phyloP scores from a whole-genome alignment of 805 yeast species.

The Blastobotrys mokoenaii region DNA sequence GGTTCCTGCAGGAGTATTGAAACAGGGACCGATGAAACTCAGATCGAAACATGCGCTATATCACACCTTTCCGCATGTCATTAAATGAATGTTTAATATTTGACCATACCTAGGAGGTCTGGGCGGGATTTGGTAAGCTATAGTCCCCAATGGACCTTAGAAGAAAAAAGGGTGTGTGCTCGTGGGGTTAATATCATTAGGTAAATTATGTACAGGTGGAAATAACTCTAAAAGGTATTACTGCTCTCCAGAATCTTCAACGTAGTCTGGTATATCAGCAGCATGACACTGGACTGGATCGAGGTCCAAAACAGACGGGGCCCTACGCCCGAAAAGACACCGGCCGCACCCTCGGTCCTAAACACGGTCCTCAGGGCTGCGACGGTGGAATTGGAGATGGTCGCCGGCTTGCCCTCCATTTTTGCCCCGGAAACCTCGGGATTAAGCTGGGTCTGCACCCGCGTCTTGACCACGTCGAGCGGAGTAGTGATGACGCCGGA shows the following conservation, averaged over 20 bases:
- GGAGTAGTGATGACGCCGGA: conserved; percentile 96
- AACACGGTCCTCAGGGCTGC: conserved; percentile 50
- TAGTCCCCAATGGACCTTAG: too few species aligned
- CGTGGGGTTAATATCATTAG: too few species aligned
- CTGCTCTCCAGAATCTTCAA: conserved; percentile 42
- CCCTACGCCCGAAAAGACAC: conserved; percentile 89
- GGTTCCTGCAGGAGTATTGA: too few species aligned
- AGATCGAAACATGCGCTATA: too few species aligned
- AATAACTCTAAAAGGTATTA: too few species aligned
- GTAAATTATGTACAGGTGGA: too few species aligned
- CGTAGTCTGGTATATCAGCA: conserved; percentile 74
- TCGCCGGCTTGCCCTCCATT: conserved; percentile 8
- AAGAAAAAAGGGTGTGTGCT: too few species aligned
- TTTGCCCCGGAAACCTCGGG: background rate
- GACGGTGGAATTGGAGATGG: conserved; percentile 37
- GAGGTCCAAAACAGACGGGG: conserved; percentile 97
- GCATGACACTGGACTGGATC: conserved; percentile 89
- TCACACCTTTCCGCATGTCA: too few species aligned
- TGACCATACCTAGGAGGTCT: too few species aligned
- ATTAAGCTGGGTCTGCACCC: conserved; percentile 72
- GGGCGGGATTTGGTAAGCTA: too few species aligned
- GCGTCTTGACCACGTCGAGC: conserved; percentile 84
- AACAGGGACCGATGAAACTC: too few species aligned
- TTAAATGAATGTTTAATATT: too few species aligned
- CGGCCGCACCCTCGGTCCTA: conserved; percentile 64